Conservation (phyloP, 2,329 filamentous ascomycete genomes). For the Drechslerella stenobrocha region DNA sequence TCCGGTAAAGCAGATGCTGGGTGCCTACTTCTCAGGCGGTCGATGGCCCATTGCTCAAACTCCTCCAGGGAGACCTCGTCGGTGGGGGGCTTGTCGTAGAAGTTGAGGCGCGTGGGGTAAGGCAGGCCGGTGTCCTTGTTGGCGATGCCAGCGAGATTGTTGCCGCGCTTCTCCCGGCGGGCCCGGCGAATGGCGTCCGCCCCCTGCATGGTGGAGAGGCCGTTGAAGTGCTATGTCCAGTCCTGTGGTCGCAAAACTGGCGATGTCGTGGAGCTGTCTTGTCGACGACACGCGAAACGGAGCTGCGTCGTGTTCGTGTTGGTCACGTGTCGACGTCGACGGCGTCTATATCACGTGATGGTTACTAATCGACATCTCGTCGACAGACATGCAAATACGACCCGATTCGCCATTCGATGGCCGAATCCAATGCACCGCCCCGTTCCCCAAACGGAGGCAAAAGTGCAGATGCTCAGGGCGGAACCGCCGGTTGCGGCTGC, state of each 20-base stretch:
- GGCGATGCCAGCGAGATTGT: conserved; percentile 3
- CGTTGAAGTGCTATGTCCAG: background rate
- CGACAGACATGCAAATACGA: background rate
- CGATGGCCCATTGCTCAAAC: conserved; percentile 98
- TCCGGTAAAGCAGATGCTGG: background rate
- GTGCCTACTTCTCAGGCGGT: conserved; percentile 73
- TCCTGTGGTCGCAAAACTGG: background rate
- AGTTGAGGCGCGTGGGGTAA: conserved; percentile 86
- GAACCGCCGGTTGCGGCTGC: no score
- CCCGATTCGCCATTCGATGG: background rate
- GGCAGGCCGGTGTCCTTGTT: conserved; percentile 14
- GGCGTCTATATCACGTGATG: background rate
- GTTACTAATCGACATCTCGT: no score
- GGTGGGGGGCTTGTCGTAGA: conserved; percentile 84
- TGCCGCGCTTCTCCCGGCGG: conserved; percentile 27
- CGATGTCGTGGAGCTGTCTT: no score
- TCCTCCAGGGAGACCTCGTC: conserved; percentile 94
- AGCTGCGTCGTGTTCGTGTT: no score
- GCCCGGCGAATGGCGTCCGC: conserved; percentile 21
- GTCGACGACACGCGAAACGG: no score
- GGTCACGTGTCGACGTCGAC: conserved; percentile 1
- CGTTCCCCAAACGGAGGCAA: no score
- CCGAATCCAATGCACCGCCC: no score
- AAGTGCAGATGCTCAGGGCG: no score
- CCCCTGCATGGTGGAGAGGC: conserved; percentile 19